Evolutionary conservation across 1,139 yeast genomes (phyloP).

Genomic region (Debaryomyces singareniensis): DNA sequence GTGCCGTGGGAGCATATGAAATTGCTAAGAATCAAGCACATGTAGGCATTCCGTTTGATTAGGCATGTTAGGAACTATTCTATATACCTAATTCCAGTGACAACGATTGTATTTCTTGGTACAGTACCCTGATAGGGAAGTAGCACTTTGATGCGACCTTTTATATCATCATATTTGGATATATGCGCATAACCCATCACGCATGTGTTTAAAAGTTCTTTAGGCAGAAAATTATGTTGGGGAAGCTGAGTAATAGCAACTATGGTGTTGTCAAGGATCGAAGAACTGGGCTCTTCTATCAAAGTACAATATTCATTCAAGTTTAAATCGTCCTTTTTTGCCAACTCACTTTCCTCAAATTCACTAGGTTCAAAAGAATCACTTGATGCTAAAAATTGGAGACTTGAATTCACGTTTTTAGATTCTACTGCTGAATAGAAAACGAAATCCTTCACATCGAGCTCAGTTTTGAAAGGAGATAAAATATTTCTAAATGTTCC

Average conservation of each 20-base stretch:
- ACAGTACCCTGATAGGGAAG: conserved; percentile 85
- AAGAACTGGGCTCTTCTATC: conserved; percentile 43
- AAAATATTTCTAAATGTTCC: conserved; percentile 64
- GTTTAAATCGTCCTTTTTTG: conserved; percentile 20
- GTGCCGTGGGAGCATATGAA: conserved; percentile 86
- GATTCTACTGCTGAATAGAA: conserved; percentile 34
- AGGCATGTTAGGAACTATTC: conserved; percentile 14
- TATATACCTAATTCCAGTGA: conserved; percentile 25
- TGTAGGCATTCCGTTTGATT: conserved; percentile 73
- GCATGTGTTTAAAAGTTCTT: conserved; percentile 49
- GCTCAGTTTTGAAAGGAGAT: conserved; percentile 60
- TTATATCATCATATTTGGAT: conserved; percentile 53
- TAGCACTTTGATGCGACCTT: conserved; percentile 63
- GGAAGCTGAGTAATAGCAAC: conserved; percentile 68
- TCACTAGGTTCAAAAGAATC: conserved; percentile 33
- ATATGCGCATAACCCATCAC: conserved; percentile 61
- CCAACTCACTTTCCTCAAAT: conserved; percentile 11
- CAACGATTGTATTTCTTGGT: conserved; percentile 43
- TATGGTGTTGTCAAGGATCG: conserved; percentile 63
- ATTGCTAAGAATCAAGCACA: conserved; percentile 34
- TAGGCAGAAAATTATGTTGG: conserved; percentile 39
- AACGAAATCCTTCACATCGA: conserved; percentile 29
- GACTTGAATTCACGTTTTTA: conserved; percentile 29
- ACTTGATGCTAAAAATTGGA: conserved; percentile 38
- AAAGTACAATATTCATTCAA: conserved; percentile 28